Evolutionary conservation across 139 green algal genomes (phyloP), one percentile per base, ranked within the genome.

Genomic region (Picochlorum sp.): DNA sequence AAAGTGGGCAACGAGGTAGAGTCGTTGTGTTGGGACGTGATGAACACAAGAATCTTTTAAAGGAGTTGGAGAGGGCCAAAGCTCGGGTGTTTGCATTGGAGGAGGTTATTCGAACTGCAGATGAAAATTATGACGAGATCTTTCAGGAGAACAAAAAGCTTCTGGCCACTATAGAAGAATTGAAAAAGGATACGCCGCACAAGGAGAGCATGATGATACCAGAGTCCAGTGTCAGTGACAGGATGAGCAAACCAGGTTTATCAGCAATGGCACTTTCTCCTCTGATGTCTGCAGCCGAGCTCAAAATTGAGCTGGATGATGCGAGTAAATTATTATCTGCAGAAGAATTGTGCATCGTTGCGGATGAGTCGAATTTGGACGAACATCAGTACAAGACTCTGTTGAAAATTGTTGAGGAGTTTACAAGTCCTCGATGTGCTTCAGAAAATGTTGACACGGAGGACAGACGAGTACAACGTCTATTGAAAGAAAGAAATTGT

Each of bases 321-420:
- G 47, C 24, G 7, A 20, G 18, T 26, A 54, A 54, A 65, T 23
- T 65, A 65, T 23, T 65, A 26, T 15, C 20, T 23, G 1, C 13
- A 30, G 58, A 65, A 2, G 58, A 65, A 11, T n/a, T 65, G 6
- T 65, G 23, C 11, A 18, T 65, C n/a, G 13, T 23, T 58, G 18
- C 18, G 23, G 58, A 65, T 58, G 15, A n/a, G 58, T 65, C 58
- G 13, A 28, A 65, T 65, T 26, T 65, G 0, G 58, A 49, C 18
- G n/a, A 28, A 18, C 13, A 59, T 18, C 58, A 65, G 23, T 14
- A n/a, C 13, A 32, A 51, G 21, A 32, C 23, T 11, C 23, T 65
- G 18, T 20, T 58, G 23, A 52, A 24, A n/a, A 26, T 65, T 26
- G 58, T 65, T 13, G 5, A 54, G 16, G 34, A 41, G 34, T 8